phyloP scores from a whole-genome alignment of 2,329 filamentous ascomycete genomes.

The Tolypocladium pustulatum region DNA sequence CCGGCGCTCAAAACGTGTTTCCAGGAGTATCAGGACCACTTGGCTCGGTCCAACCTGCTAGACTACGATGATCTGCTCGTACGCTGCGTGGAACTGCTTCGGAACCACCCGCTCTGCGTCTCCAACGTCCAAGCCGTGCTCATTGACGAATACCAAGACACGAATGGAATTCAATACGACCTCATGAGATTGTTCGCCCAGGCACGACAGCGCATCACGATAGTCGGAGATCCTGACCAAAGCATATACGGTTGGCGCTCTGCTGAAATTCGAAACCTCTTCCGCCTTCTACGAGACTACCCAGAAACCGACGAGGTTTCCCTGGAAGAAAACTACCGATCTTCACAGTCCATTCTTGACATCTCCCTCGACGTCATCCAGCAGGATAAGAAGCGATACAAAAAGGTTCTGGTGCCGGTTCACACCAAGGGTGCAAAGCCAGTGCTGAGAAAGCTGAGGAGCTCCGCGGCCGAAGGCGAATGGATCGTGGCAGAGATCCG shows the following conservation, averaged over 20 bases:
- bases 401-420: constrained; percentile 70
- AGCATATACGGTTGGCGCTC: constrained; percentile 96
- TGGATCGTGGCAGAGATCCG: constrained; percentile 85
- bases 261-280: constrained; percentile 82
- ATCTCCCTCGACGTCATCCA: constrained; percentile 80
- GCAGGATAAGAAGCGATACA: constrained; percentile 71
- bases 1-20: constrained; percentile 60
- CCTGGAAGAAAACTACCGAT: constrained; percentile 90
- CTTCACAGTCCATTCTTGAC: constrained; percentile 72
- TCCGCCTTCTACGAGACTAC: constrained; percentile 66
- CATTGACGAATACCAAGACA: constrained; percentile 97
- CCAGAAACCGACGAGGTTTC: constrained; percentile 71
- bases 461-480: constrained; percentile 61
- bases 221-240: constrained; percentile 94
- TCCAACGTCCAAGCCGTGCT: constrained; percentile 83
- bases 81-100: constrained; percentile 70
- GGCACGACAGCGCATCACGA: constrained; percentile 64
- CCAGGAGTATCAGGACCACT: constrained; percentile 64
- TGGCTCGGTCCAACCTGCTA: constrained; percentile 68
- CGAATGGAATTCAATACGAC: constrained; percentile 89
- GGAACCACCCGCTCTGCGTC: constrained; percentile 65
- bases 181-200: constrained; percentile 83
- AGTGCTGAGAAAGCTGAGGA: constrained; percentile 66
- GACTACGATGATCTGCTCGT: constrained; percentile 93
- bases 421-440: constrained; percentile 72